These are phyloP conservation scores for Podospora pseudoanserina DNA, from an alignment of 495 filamentous ascomycete genomes.

Conservation along the genomic window DNA sequence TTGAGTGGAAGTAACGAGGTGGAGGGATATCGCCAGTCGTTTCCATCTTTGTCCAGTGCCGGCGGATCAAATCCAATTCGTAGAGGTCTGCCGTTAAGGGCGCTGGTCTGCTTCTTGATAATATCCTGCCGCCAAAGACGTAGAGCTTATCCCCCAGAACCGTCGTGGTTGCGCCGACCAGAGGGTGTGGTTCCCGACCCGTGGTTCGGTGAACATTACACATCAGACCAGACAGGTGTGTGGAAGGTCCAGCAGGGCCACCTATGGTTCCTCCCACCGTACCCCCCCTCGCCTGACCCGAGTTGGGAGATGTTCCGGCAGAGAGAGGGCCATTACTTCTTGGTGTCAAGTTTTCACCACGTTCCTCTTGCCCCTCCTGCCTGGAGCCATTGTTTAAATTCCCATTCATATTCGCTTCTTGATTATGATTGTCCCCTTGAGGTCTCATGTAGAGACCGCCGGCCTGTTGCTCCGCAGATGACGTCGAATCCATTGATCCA, in stretches of 20 bases:
- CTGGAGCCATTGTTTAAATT: conserved; percentile 44
- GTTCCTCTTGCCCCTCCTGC: conserved; percentile 44
- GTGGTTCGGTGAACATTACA: conserved; percentile 92
- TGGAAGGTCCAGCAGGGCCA: conserved; percentile 45
- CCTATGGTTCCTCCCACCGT: conserved; percentile 51
- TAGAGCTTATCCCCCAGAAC: conserved; percentile 92
- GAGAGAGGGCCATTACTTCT: conserved; percentile 51
- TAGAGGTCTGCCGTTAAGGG: conserved; percentile 85
- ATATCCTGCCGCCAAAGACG: conserved; percentile 86
- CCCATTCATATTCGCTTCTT: conserved; percentile 42
- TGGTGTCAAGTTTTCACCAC: conserved; percentile 45
- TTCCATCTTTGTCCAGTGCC: conserved; percentile 91
- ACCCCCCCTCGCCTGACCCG: conserved; percentile 33
- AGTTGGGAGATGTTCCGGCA: conserved; percentile 46
- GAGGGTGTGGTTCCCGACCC: conserved; percentile 80
- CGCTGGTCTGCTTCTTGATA: conserved; percentile 73
- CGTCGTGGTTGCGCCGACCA: conserved; percentile 94
- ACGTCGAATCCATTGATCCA: conserved; percentile 60
- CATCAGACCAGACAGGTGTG: conserved; percentile 78
- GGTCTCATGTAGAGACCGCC: conserved; percentile 30
- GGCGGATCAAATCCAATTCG: conserved; percentile 82
- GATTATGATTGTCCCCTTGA: conserved; percentile 16
- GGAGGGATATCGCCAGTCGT: conserved; percentile 78
- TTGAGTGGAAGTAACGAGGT: conserved; percentile 93
- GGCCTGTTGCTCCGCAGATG: conserved; percentile 40